These are phyloP conservation scores for Cokeromyces recurvatus DNA, from an alignment of 371 early-diverging fungal genomes.

Conservation along the genomic window DNA sequence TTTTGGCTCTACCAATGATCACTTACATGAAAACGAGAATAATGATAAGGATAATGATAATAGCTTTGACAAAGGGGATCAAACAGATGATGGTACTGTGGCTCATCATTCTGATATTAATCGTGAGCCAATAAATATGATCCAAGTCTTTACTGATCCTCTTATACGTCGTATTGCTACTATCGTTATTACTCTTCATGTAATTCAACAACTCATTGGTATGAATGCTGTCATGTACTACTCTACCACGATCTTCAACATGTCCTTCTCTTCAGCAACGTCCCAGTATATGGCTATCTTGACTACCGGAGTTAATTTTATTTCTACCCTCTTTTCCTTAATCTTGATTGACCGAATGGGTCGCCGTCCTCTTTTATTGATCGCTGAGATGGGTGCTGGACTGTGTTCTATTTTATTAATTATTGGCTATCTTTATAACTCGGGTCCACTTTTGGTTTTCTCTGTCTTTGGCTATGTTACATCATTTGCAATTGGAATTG, in stretches of 20 bases:
- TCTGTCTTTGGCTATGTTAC: slow-evolving; percentile 76
- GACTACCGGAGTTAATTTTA: slow-evolving; percentile 59
- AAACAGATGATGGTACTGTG: slow-evolving; percentile 31
- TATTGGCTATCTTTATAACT: slow-evolving; percentile 41
- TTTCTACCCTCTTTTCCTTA: slow-evolving; percentile 49
- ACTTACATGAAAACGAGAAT: slow-evolving; percentile 7
- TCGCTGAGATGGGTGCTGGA: slow-evolving; percentile 55
- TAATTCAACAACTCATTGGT: slow-evolving; percentile 76
- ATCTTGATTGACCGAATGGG: slow-evolving; percentile 70
- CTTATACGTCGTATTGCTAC: slow-evolving; percentile 53
- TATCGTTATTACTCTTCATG: slow-evolving; percentile 40
- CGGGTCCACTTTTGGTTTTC: slow-evolving; percentile 52
- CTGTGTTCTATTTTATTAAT: slow-evolving; percentile 54
- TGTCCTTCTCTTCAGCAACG: slow-evolving; percentile 36
- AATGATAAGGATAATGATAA: slow-evolving; percentile 28
- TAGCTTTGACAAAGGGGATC: slow-evolving; percentile 14
- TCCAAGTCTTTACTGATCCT: slow-evolving; percentile 41
- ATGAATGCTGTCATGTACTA: slow-evolving; percentile 85
- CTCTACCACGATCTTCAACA: slow-evolving; percentile 64
- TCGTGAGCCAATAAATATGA: slow-evolving; percentile 21
- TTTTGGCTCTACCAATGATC: slow-evolving; percentile 31
- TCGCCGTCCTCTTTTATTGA: slow-evolving; percentile 65
- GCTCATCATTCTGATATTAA: neutral
- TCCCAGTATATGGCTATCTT: slow-evolving; percentile 58
- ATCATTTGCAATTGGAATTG: slow-evolving; percentile 80